phyloP scores from a whole-genome alignment of 1,139 yeast species.

The Taphrina populina region DNA sequence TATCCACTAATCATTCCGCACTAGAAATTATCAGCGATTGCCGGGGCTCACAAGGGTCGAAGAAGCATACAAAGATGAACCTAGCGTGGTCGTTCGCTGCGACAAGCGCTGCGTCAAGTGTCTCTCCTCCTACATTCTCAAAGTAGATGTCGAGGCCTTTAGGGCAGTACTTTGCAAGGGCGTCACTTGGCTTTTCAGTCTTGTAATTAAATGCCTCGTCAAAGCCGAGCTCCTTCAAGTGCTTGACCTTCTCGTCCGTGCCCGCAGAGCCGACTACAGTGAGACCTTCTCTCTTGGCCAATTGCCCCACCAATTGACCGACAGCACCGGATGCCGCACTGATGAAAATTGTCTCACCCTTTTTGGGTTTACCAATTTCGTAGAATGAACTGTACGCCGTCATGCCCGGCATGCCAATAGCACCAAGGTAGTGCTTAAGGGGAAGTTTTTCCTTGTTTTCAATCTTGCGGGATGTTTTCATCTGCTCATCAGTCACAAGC shows the following conservation, averaged over 20 bases:
- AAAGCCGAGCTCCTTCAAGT: constrained; percentile 55
- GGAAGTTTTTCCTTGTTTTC: constrained; percentile 34
- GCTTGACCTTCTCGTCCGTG: constrained; percentile 56
- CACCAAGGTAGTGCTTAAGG: constrained; percentile 45
- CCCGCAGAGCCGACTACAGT: constrained; percentile 68
- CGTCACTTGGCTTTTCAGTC: constrained; percentile 48
- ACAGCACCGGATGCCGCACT: constrained; percentile 75
- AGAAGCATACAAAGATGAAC: constrained; percentile 50
- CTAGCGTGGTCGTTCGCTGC: constrained; percentile 50
- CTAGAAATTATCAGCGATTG: background rate
- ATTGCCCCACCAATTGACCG: constrained; percentile 61
- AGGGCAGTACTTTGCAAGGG: constrained; percentile 35
- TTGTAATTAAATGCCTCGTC: constrained; percentile 57
- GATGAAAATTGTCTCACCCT: constrained; percentile 49
- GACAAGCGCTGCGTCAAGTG: constrained; percentile 53
- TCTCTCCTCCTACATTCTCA: constrained; percentile 59
- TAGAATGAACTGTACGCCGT: constrained; percentile 60
- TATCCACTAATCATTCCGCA: constrained; percentile 67
- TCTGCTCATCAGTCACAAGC: constrained; percentile 17
- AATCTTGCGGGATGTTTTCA: constrained; percentile 8
- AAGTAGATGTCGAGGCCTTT: constrained; percentile 42
- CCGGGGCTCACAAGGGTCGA: no score
- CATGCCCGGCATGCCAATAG: constrained; percentile 59
- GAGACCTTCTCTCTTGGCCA: constrained; percentile 58
- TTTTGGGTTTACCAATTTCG: constrained; percentile 41